Evolutionary conservation across 495 filamentous ascomycete genomes (phyloP), one percentile per base, ranked within the genome.

Genomic region (Geopyxis carbonaria): DNA sequence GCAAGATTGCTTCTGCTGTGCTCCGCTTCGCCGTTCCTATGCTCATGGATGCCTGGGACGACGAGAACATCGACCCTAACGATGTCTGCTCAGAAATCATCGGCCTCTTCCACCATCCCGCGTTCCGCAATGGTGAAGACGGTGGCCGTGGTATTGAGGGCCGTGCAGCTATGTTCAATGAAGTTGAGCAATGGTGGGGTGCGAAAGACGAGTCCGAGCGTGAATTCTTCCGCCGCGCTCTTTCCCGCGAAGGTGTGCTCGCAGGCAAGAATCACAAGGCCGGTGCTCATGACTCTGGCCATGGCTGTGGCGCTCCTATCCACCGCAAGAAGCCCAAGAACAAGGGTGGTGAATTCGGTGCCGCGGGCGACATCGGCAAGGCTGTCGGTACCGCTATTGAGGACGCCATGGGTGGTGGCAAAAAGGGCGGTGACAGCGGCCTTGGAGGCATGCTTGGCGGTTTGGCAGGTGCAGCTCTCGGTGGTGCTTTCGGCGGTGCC

Each of bases 91-190:
- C 70, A 47, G 70, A 78, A 38, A 81, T 93, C 52, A 71, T 91
- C 50, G 82, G 82, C 29, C 70, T 89, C 3, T 80, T 93, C 51
- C 84, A 93, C 52, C 85, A 93, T 57, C 85, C 85, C 1, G 78
- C 80, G 29, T 70, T 78, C 22, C 72, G 73, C 27, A 57, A 71
- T 21, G 80, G 80, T 15, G 63, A 77, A 14, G 78, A 85, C 53
- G 80, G 79, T 10, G 77, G 77, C 13, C 50, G 53, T 7, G 39
- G 51, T 21, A 25, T 43, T 13, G 78, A 91, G 44, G 76, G 81
- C 18, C 77, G 83, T 31, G 51, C 60, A 14, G 64, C 71, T 43
- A 87, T 93, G 79, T 92, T 86, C 58, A 57, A 59, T 10, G 74
- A 73, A 7, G 75, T 93, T 11, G 61, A 78, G 56, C 59, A 75